These are phyloP conservation scores for Neurospora cerealis DNA, from an alignment of 495 filamentous ascomycete genomes.

Conservation along the genomic window DNA sequence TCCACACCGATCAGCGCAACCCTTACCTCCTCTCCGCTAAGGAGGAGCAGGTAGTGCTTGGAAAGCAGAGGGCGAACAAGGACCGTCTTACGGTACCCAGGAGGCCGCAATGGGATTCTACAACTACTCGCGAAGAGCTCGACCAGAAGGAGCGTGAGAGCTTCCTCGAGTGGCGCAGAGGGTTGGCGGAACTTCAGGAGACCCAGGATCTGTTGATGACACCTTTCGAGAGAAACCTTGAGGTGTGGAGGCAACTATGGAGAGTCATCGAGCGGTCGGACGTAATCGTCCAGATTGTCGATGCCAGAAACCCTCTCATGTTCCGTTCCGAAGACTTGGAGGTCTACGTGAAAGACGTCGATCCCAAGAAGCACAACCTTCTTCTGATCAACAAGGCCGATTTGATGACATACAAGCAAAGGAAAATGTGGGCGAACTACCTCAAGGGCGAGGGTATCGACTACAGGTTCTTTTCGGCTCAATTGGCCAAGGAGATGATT, in stretches of 20 bases:
- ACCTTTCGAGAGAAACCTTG: conserved; percentile 93
- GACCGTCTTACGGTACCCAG: conserved; percentile 77
- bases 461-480: conserved; percentile 93
- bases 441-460: conserved; percentile 73
- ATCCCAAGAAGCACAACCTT: conserved; percentile 79
- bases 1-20: conserved; percentile 89
- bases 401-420: conserved; percentile 89
- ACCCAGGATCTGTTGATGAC: conserved; percentile 92
- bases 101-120: conserved; percentile 77
- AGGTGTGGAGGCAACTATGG: conserved; percentile 98
- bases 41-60: conserved; percentile 68
- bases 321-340: conserved; percentile 94
- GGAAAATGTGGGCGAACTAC: conserved; percentile 78
- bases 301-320: conserved; percentile 87
- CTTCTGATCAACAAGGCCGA: conserved; percentile 97
- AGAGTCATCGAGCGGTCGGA: conserved; percentile 96
- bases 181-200: conserved; percentile 86
- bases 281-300: conserved; percentile 95
- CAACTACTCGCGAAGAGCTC: conserved; percentile 72
- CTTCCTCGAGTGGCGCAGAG: conserved; percentile 82
- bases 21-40: conserved; percentile 81
- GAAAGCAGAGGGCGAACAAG: conserved; percentile 74
- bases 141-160: conserved; percentile 70
- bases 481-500: conserved; percentile 77
- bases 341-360: conserved; percentile 86